Evolutionary conservation across 306 rosid species (phyloP).

Genomic region (Quercus dentata): DNA sequence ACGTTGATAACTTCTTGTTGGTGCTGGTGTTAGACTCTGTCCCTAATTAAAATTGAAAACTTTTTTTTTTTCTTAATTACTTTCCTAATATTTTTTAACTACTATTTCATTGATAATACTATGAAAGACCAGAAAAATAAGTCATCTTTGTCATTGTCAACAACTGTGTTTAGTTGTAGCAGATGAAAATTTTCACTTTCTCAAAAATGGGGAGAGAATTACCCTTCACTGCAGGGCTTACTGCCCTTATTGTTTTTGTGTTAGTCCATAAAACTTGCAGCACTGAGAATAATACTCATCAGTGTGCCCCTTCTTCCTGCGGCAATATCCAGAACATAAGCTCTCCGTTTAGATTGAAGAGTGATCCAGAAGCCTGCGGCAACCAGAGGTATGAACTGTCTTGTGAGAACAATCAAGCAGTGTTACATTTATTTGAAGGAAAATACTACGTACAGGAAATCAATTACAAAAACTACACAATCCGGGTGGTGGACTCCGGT

Average conservation of each 20-base stretch:
- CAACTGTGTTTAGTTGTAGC: no score
- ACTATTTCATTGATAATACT: no score
- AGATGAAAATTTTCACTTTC: no score
- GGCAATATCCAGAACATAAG: slow-evolving; percentile 21
- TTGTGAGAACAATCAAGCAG: slow-evolving; percentile 4
- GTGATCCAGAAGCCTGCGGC: no score
- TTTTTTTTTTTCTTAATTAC: no score
- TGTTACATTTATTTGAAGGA: not conserved
- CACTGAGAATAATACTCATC: not conserved
- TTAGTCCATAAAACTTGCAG: not conserved
- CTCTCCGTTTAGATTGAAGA: not conserved
- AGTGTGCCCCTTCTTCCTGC: not conserved
- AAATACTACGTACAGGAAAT: slow-evolving; percentile 20
- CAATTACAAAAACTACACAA: slow-evolving; percentile 23
- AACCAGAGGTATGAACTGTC: not conserved
- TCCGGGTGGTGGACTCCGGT: slow-evolving; percentile 24
- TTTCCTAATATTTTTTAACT: no score
- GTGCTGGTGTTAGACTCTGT: no score
- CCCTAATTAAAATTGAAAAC: no score
- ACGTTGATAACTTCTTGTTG: no score
- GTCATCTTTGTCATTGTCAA: no score
- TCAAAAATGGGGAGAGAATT: not conserved
- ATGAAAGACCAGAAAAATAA: no score
- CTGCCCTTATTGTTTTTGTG: not conserved
- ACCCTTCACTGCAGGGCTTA: not conserved